These are phyloP conservation scores for Dacryopinax primogenitus DNA, from an alignment of 768 basidiomycete species.

Conservation along the genomic window DNA sequence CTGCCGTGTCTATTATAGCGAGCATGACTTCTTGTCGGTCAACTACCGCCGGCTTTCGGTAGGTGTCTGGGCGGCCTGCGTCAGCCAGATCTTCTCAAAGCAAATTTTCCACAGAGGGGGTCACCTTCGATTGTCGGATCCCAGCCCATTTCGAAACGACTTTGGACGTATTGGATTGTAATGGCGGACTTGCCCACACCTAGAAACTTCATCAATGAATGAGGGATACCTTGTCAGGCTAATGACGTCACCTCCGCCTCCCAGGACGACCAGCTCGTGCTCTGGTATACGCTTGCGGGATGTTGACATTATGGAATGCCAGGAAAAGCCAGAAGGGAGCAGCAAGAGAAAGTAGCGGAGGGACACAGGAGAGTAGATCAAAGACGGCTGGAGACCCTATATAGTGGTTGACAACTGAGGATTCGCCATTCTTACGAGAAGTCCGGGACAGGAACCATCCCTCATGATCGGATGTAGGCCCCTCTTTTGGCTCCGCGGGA, in stretches of 20 bases:
- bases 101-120: conserved; percentile 14
- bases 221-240: neutral
- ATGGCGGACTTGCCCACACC: conserved; percentile 73
- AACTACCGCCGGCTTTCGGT: conserved; percentile 91
- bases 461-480: neutral
- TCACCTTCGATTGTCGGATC: conserved; percentile 91
- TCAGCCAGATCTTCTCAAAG: neutral
- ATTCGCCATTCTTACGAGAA: conserved; percentile 3
- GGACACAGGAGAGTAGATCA: neutral
- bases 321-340: neutral
- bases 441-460: conserved; percentile 6
- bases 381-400: neutral
- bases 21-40: conserved; percentile 97
- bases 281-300: conserved; percentile 38
- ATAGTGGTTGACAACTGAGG: conserved; percentile 1
- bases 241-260: conserved; percentile 60
- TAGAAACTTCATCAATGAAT: neutral
- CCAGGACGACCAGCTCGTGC: conserved; percentile 97
- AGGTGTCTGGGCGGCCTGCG: conserved; percentile 56
- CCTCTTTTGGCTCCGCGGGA: conserved; percentile 7
- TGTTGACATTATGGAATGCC: conserved; percentile 14
- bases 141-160: conserved; percentile 82
- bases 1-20: conserved; percentile 93
- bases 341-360: neutral
- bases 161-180: conserved; percentile 97